Evolutionary conservation across 768 basidiomycete species (phyloP).

Genomic region (Tephrocybe sp.): DNA sequence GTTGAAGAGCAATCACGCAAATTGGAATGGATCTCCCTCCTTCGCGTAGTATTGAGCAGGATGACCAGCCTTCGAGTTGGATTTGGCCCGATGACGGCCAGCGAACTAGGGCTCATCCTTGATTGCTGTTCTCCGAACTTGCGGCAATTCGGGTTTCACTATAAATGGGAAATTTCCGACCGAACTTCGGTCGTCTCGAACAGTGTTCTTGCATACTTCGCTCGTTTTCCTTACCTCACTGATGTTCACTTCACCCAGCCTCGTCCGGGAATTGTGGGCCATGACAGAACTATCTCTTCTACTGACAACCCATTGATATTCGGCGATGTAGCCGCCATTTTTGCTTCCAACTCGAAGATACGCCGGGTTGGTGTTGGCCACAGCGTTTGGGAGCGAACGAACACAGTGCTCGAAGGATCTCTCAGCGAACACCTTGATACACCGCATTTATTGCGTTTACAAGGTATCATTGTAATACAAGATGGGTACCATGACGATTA

Average conservation of each 20-base stretch:
- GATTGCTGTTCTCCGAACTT: neutral
- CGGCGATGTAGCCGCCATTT: constrained; percentile 16
- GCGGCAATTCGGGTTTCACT: neutral
- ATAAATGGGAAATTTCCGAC: constrained; percentile 14
- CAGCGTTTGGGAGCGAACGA: constrained; percentile 19
- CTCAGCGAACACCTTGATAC: neutral
- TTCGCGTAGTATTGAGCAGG: neutral
- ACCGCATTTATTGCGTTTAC: neutral
- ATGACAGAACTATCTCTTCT: neutral
- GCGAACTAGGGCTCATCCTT: neutral
- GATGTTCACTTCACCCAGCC: constrained; percentile 23
- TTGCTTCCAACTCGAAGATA: constrained; percentile 13
- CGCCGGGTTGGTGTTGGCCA: constrained; percentile 18
- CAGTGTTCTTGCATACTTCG: constrained; percentile 12
- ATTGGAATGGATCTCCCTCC: neutral
- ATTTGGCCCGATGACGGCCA: neutral
- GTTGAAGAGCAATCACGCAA: neutral
- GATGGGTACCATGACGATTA: neutral
- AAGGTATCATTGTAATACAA: neutral
- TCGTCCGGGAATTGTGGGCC: constrained; percentile 15
- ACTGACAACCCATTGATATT: constrained; percentile 9
- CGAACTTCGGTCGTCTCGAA: constrained; percentile 13
- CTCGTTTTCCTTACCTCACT: constrained; percentile 16
- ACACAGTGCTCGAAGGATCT: neutral
- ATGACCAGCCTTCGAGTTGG: neutral